These are phyloP conservation scores for Amylostereum areolatum DNA, from an alignment of 1,284 basidiomycete species.

Conservation along the genomic window DNA sequence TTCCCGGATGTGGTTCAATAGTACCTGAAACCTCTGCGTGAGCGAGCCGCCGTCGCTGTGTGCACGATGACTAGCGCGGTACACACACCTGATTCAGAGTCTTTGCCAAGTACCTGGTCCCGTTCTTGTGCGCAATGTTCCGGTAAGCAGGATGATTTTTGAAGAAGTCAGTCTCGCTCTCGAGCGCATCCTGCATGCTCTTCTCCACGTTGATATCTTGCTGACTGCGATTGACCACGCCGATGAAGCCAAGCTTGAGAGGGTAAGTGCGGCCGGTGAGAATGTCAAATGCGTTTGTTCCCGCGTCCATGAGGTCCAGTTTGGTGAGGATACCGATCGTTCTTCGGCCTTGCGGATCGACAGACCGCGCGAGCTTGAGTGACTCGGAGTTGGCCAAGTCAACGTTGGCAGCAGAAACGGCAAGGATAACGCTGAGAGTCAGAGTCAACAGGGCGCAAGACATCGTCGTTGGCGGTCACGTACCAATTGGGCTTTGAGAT, in stretches of 20 bases:
- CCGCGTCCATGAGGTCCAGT: conserved; percentile 98
- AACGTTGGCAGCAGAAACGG: conserved; percentile 95
- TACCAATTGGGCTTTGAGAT: conserved; percentile 96
- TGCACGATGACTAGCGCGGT: background rate
- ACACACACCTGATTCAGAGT: conserved; percentile 82
- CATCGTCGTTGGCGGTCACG: conserved; percentile 15
- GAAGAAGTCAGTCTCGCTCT: conserved; percentile 92
- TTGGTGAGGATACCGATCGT: conserved; percentile 97
- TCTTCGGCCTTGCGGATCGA: conserved; percentile 92
- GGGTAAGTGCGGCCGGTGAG: conserved; percentile 96
- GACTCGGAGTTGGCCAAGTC: conserved; percentile 98
- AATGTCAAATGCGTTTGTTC: conserved; percentile 95
- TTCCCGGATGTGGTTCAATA: conserved; percentile 97
- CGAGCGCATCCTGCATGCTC: conserved; percentile 79
- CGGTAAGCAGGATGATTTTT: conserved; percentile 85
- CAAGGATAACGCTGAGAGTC: conserved; percentile 78
- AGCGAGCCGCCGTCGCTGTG: background rate
- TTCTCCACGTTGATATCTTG: conserved; percentile 95
- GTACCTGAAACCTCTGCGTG: conserved; percentile 46
- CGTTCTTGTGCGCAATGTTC: conserved; percentile 96
- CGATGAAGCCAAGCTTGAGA: conserved; percentile 96
- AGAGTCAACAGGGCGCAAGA: background rate
- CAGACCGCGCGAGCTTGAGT: conserved; percentile 90
- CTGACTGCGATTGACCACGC: conserved; percentile 95
- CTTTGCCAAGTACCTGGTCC: conserved; percentile 92